Evolutionary conservation across 1,139 yeast species (phyloP), one percentile per base, ranked within the genome.

Genomic region (Scheffersomyces cryptocercus): DNA sequence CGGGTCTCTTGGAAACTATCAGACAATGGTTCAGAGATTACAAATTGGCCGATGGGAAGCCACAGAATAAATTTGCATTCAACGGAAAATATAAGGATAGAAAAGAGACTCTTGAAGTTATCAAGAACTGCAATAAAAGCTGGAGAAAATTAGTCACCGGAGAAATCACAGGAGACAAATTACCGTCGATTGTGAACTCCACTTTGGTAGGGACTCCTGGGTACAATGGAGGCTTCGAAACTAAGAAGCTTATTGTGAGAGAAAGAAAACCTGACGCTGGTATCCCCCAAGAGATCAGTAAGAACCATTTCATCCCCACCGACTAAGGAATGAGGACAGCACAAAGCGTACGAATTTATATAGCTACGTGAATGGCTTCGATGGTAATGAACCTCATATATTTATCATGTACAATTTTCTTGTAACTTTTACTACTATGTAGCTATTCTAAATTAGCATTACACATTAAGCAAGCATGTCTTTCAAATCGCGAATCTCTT

Each of bases 11-110:
- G 59, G 82, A 86, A 64, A 84, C 91, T 43, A 88, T 96, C 39
- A 81, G 87, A 61, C 89, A 85, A 66, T 89, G 97, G 97, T 88
- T 89, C 77, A 80, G 89, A 66, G 86, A 87, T 62, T 89, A 89
- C 78, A 89, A 89, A 70, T 76, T 86, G 48, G 95, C 97, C 34
- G 96, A 88, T 62, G 96, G 95, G 43, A 89, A 89, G 74, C 93
- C 95, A 51, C 84, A 79, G 64, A 89, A 89, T 69, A 80, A 80
- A 64, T 88, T 89, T 67, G 96, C 96, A 11, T 87, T 87, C 76
- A 75, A 85, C 46, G 96, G 91, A 51, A 84, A 82, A 61, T 88
- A 85, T 68, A 84, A 84, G 68, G 78, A 79, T 75, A 85, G 77
- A 65, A 70, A 77, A 53, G 87, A 86, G 56, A 89, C 96, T 42